Evolutionary conservation across 1,139 yeast genomes (phyloP), one percentile per base, ranked within the genome.

Genomic region (Yamadazyma triangularis): DNA sequence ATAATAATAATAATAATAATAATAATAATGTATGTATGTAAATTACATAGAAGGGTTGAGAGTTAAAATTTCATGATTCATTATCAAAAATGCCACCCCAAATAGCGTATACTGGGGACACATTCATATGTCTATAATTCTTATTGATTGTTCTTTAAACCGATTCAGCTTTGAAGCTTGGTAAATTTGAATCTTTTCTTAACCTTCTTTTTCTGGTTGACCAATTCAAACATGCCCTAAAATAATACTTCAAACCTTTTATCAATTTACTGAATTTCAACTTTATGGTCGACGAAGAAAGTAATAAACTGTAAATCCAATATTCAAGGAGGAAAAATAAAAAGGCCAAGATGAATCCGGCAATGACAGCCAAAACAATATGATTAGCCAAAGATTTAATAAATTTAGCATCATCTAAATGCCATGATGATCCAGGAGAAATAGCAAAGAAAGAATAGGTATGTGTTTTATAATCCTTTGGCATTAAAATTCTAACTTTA

Each of bases 391-490:
- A 62, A 8, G 76, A 62, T 48, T 83, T 77, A 53, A 86, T 74
- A 50, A 83, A 75, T 37, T 77, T 70, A 15, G 95, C 95, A 56
- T 86, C 96, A 45, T 80, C 86, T 49, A 78, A 58, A 56, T 87
- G 95, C 96, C 96, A 87, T 18, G 93, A 82, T 2, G 91, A 82
- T 26, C 95, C 96, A 30, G 76, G 73, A 1, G 86, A 70, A 33
- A 83, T 79, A 29, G 77, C 67, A 57, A 86, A 85, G 51, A 82
- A 86, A 4, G 89, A 72, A 45, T 69, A 54, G 4, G 60, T 53
- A 41, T 63, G 70, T 31, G 73, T 64, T 50, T 80, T 80, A 59
- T 82, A 82, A 49, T 82, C 86, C 30, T 70, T 69, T 4, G 93
- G 91, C 60, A 79, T 72, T 44, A 85, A 59, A 29, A 85, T 73